phyloP scores from a whole-genome alignment of 2,329 filamentous ascomycete species.

The Colletotrichum simmondsii region DNA sequence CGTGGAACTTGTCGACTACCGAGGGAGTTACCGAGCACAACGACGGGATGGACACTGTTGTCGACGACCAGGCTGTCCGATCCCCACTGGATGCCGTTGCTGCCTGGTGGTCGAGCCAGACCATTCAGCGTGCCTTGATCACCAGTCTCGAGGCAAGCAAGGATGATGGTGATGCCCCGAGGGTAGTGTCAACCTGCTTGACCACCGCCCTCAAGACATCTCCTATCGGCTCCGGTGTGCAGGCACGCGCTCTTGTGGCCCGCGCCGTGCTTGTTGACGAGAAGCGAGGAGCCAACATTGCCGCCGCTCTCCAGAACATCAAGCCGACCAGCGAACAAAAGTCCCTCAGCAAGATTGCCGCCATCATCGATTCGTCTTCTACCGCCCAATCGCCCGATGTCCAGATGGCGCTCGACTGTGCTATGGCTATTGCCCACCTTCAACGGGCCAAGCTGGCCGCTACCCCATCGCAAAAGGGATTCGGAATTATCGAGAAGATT shows the following conservation, averaged over 20 bases:
- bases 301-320: conserved; percentile 64
- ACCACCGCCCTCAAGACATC: conserved; percentile 78
- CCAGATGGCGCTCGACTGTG: conserved; percentile 67
- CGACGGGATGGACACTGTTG: conserved; percentile 82
- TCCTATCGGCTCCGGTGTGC: conserved; percentile 81
- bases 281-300: conserved; percentile 66
- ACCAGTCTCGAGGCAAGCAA: conserved; percentile 68
- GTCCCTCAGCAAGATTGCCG: conserved; percentile 43
- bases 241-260: conserved; percentile 68
- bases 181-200: conserved; percentile 61
- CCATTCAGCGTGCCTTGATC: conserved; percentile 76
- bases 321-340: conserved; percentile 51
- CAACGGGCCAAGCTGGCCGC: conserved; percentile 53
- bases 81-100: conserved; percentile 91
- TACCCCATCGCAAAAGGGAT: conserved; percentile 53
- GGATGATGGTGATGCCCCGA: conserved; percentile 53
- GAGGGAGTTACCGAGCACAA: conserved; percentile 72
- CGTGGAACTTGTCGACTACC: conserved; percentile 84
- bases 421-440: conserved; percentile 70
- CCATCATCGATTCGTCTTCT: conserved; percentile 59
- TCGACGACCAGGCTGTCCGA: conserved; percentile 85
- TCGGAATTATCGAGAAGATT: conserved; percentile 62
- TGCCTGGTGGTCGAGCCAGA: conserved; percentile 85
- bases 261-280: conserved; percentile 66
- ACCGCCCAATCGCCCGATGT: conserved; percentile 61